Evolutionary conservation across 78 protist species (phyloP).

Genomic region (Dictyostelium intermedium): DNA sequence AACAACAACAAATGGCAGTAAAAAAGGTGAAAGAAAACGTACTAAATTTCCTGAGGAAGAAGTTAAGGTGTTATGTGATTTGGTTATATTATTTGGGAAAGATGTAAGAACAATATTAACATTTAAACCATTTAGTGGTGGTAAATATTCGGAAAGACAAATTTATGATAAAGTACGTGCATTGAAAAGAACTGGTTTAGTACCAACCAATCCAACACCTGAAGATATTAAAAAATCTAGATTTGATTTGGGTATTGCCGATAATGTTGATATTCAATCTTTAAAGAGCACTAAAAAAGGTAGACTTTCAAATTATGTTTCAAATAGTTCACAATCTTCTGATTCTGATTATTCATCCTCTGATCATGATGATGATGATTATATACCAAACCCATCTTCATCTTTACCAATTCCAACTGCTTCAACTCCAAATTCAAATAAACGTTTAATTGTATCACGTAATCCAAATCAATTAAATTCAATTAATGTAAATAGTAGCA

Average conservation of each 20-base stretch:
- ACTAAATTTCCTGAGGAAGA: slow-evolving; percentile 6
- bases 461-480: not conserved
- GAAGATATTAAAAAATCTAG: not conserved
- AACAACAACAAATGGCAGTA: not conserved
- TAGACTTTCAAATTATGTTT: not conserved
- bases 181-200: not conserved
- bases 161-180: slow-evolving; percentile 12
- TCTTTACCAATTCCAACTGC: not conserved
- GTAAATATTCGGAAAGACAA: not conserved
- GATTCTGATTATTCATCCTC: not conserved
- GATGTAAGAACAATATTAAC: not conserved
- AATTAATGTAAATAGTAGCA: not conserved
- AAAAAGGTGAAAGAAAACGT: not conserved
- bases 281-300: not conserved
- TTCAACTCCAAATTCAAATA: not conserved
- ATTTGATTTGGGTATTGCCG: not conserved
- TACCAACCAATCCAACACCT: not conserved
- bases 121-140: not conserved
- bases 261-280: not conserved
- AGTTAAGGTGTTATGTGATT: not conserved
- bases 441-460: not conserved
- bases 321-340: not conserved
- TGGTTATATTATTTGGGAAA: slow-evolving; percentile 8
- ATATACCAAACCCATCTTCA: not conserved
- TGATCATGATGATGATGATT: not conserved